phyloP scores from a whole-genome alignment of 2,329 filamentous ascomycete species.

The Hypoxylon sp. region DNA sequence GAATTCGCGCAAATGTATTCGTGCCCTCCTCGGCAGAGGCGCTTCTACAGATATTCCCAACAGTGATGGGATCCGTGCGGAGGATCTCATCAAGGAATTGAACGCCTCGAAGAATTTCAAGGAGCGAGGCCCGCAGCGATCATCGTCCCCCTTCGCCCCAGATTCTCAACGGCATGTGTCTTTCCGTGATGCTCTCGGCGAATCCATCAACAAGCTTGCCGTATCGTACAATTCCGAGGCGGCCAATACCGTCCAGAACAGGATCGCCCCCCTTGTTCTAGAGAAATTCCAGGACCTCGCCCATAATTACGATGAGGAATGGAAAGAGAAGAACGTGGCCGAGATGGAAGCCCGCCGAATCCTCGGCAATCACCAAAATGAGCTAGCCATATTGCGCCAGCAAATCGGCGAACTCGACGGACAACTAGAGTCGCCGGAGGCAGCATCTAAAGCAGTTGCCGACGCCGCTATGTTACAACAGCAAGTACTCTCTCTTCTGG shows the following conservation, averaged over 20 bases:
- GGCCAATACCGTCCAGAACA: constrained; percentile 75
- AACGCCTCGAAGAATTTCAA: constrained; percentile 75
- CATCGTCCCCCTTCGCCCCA: constrained; percentile 77
- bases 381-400: constrained; percentile 70
- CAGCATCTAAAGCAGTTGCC: constrained; percentile 61
- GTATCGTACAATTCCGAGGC: constrained; percentile 69
- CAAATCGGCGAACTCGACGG: constrained; percentile 69
- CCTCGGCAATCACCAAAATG: constrained; percentile 74
- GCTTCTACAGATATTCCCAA: constrained; percentile 88
- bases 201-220: constrained; percentile 57
- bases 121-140: constrained; percentile 76
- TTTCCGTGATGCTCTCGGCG: constrained; percentile 63
- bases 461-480: constrained; percentile 64
- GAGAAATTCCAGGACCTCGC: constrained; percentile 80
- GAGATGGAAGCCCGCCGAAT: constrained; percentile 75
- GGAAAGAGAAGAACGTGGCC: constrained; percentile 77
- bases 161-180: constrained; percentile 69
- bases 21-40: constrained; percentile 80
- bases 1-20: constrained; percentile 89
- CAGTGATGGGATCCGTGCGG: constrained; percentile 82
- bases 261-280: constrained; percentile 75
- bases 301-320: constrained; percentile 78
- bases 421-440: constrained; percentile 67
- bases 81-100: constrained; percentile 81
- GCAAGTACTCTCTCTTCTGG: constrained; percentile 62